phyloP scores from a whole-genome alignment of 306 rosid species.

The Glycine tomentella region DNA sequence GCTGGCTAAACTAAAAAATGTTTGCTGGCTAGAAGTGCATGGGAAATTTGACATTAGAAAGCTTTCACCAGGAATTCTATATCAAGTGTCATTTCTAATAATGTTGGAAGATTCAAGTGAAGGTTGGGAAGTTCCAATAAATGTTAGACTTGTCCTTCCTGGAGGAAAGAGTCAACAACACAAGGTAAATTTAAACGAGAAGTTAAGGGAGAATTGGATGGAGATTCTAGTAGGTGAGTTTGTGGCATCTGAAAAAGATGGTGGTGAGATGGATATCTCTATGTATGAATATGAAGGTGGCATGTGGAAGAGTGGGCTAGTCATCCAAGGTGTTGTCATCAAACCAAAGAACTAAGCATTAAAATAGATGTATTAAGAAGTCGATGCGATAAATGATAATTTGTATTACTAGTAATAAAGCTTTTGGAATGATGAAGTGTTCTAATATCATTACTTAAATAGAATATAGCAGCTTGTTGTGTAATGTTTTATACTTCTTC shows the following conservation, averaged over 20 bases:
- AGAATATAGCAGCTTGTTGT: too few relatives aligned
- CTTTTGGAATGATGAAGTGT: too few relatives aligned
- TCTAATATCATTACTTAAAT: too few relatives aligned
- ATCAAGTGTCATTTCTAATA: conserved; percentile 59
- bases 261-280: conserved; percentile 60
- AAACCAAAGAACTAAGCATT: conserved; percentile 46
- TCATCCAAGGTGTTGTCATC: conserved; percentile 68
- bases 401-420: too few relatives aligned
- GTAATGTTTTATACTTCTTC: too few relatives aligned
- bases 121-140: conserved; percentile 79
- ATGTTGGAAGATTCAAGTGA: conserved; percentile 60
- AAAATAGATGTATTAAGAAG: too few relatives aligned
- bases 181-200: conserved; percentile 50
- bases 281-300: conserved; percentile 65
- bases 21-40: conserved; percentile 77
- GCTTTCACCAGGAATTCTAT: conserved; percentile 64
- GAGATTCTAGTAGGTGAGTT: conserved; percentile 70
- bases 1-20: conserved; percentile 61
- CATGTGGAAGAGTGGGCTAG: conserved; percentile 74
- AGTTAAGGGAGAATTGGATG: conserved; percentile 53
- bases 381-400: too few relatives aligned
- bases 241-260: conserved; percentile 42
- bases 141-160: conserved; percentile 62
- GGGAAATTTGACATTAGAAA: conserved; percentile 68
- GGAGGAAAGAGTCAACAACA: conserved; percentile 59